Percentiles rank a stretch among this genome's conserved stretches.
Conservation (phyloP, 2,329 filamentous ascomycete genomes). For the Elsinoe arachidis region DNA sequence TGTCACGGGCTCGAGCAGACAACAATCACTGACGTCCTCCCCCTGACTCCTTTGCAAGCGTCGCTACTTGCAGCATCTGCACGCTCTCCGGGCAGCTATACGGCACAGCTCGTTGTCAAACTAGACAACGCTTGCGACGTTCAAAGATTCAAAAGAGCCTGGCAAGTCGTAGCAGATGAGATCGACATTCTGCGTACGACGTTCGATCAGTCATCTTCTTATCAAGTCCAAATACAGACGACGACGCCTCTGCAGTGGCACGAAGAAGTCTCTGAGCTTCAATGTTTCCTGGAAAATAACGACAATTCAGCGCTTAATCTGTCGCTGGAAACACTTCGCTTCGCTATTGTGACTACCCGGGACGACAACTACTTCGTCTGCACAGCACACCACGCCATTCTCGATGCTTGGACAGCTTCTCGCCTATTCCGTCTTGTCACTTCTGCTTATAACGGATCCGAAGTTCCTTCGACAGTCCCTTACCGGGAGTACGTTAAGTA, state of each 20-base stretch:
- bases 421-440: neutral
- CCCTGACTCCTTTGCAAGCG: neutral
- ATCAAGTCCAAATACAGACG: neutral
- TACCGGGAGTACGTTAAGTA: neutral
- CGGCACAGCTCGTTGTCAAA: neutral
- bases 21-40: neutral
- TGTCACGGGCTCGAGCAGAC: neutral
- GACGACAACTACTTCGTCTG: neutral
- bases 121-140: neutral
- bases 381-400: conserved; percentile 1
- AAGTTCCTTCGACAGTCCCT: neutral
- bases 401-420: conserved; percentile 3
- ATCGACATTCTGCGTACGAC: neutral
- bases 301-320: neutral
- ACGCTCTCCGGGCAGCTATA: neutral
- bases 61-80: neutral
- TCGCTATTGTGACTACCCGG: neutral
- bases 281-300: neutral
- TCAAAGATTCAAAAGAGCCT: neutral
- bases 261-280: neutral
- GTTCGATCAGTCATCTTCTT: neutral
- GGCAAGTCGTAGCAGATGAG: neutral
- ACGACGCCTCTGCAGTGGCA: neutral
- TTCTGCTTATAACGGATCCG: neutral
- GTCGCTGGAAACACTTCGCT: neutral